phyloP scores from a whole-genome alignment of 1,284 basidiomycete species.

The Ustilago loliicola region DNA sequence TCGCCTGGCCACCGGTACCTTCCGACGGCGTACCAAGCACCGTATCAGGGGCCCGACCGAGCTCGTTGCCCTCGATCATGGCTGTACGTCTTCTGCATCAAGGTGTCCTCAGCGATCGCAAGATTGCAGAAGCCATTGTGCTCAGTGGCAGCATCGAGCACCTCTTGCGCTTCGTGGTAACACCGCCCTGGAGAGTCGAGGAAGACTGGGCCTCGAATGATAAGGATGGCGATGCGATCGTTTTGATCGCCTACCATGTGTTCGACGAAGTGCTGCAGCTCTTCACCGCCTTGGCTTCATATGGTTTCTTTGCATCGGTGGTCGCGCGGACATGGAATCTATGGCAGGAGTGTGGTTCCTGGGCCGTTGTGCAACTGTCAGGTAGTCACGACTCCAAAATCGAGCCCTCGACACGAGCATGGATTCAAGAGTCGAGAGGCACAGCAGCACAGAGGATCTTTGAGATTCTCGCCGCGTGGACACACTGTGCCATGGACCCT shows the following conservation, averaged over 20 bases:
- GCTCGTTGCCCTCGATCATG: conserved; percentile 29
- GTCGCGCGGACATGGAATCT: conserved; percentile 71
- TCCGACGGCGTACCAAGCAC: neutral
- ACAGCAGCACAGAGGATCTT: conserved; percentile 64
- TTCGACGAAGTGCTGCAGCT: conserved; percentile 73
- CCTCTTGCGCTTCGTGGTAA: conserved; percentile 81
- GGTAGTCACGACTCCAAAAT: neutral
- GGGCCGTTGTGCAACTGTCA: conserved; percentile 36
- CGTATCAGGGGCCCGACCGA: neutral
- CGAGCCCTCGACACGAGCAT: conserved; percentile 2
- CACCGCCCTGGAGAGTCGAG: conserved; percentile 75
- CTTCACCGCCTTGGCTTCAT: conserved; percentile 79
- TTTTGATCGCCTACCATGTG: conserved; percentile 66
- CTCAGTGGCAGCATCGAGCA: conserved; percentile 75
- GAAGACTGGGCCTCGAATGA: conserved; percentile 26
- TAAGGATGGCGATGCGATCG: conserved; percentile 71
- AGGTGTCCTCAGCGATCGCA: conserved; percentile 78
- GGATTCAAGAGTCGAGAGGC: conserved; percentile 22
- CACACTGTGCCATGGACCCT: conserved; percentile 85
- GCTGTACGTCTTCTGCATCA: conserved; percentile 77
- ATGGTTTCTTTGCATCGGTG: conserved; percentile 81
- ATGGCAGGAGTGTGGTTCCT: conserved; percentile 43
- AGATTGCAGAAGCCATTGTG: conserved; percentile 76
- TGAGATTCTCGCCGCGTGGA: conserved; percentile 79
- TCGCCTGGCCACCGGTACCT: conserved; percentile 42